Conservation (phyloP, 2,329 filamentous ascomycete genomes). For the Sporothrix pallida region DNA sequence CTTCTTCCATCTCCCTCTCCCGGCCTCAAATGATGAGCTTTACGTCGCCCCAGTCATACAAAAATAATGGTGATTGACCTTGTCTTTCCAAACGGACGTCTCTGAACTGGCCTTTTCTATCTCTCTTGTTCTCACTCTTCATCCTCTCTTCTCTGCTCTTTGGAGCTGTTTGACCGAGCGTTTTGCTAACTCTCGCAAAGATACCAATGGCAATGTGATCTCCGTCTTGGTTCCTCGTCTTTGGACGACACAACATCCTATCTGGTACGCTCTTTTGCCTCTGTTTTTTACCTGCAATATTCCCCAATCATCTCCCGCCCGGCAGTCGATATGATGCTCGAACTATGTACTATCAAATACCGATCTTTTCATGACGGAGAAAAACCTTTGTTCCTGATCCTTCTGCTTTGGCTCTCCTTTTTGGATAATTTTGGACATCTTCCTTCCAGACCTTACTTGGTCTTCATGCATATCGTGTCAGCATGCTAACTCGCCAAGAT, state of each 20-base stretch:
- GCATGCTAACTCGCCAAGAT: conserved; percentile 27
- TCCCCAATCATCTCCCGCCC: background rate
- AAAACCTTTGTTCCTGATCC: conserved; percentile 38
- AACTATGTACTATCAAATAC: conserved; percentile 54
- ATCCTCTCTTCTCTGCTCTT: background rate
- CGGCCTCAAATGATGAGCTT: conserved; percentile 55
- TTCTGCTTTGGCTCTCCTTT: background rate
- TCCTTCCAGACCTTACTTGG: background rate
- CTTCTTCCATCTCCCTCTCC: background rate
- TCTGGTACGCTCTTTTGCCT: conserved; percentile 15
- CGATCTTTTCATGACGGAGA: conserved; percentile 45
- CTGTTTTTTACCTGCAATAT: background rate
- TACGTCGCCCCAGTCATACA: conserved; percentile 66
- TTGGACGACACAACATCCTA: background rate
- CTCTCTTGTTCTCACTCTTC: background rate
- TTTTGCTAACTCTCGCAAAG: conserved; percentile 13
- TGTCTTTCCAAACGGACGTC: conserved; percentile 57
- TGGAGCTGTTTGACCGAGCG: background rate
- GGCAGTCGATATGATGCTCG: conserved; percentile 48
- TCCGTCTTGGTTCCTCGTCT: background rate
- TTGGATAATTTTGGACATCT: background rate
- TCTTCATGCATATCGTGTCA: background rate
- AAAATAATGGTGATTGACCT: conserved; percentile 61
- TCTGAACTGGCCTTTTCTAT: conserved; percentile 45
- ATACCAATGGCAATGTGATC: background rate